Evolutionary conservation across 352 stramenopile species (phyloP).

Genomic region (Aphanomyces euteiches): DNA sequence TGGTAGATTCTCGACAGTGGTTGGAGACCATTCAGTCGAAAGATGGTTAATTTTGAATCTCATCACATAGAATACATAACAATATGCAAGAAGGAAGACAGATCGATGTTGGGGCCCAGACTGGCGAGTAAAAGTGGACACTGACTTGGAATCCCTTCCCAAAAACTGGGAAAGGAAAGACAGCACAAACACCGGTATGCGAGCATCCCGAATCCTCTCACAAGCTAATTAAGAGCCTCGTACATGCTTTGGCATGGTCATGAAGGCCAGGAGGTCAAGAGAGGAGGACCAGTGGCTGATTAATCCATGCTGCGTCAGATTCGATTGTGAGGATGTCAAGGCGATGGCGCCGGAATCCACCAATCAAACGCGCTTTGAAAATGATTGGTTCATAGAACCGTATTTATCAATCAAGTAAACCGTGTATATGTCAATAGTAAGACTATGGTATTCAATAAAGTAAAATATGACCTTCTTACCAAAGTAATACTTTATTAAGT

Average conservation of each 20-base stretch:
- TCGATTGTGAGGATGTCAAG: too few species aligned
- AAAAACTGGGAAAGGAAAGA: slow-evolving; percentile 28
- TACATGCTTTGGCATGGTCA: slow-evolving; percentile 27
- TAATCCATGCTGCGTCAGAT: slow-evolving; percentile 22
- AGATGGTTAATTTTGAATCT: slow-evolving; percentile 32
- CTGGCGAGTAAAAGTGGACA: slow-evolving; percentile 24
- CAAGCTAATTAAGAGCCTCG: slow-evolving; percentile 31
- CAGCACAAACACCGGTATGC: slow-evolving; percentile 6
- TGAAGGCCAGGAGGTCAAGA: slow-evolving; percentile 29
- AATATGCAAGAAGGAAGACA: background rate
- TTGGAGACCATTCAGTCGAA: slow-evolving; percentile 32
- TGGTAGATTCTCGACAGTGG: slow-evolving; percentile 29
- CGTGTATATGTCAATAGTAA: too few species aligned
- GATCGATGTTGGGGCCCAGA: slow-evolving; percentile 27
- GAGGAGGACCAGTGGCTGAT: slow-evolving; percentile 26
- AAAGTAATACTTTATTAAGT: too few species aligned
- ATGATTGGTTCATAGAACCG: too few species aligned
- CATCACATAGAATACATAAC: slow-evolving; percentile 13
- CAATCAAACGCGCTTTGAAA: too few species aligned
- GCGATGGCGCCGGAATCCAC: too few species aligned
- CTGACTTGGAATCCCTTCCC: slow-evolving; percentile 9
- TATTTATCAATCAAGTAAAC: too few species aligned
- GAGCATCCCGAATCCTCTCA: slow-evolving; percentile 7
- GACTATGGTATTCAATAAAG: too few species aligned
- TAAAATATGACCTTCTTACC: too few species aligned